Base-by-base conservation (phyloP, 2,329 filamentous ascomycete species). In the Dryadomyces quercivorus region DNA sequence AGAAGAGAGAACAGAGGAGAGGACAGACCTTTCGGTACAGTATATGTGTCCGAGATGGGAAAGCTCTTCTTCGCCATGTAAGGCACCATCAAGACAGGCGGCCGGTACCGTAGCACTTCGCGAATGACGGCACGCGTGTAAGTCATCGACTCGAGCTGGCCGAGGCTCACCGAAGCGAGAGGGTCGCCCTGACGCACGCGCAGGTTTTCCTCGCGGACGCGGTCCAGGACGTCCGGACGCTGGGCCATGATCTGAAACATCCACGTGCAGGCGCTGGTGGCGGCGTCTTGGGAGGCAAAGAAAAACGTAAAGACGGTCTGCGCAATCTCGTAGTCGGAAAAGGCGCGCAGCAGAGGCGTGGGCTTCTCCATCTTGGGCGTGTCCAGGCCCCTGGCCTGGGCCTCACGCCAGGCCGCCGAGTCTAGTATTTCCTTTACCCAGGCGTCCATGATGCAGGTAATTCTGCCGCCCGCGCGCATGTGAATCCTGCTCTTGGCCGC, bases 231-330 rank as follows among this genome's bases (percentile, higher is more conserved):
- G 57, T 97, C 92, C n/a, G 92, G 92, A 59, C 90, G 85, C 72
- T 97, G 89, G 50, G 93, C 91, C 74, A 89, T 84, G 64, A 89
- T 80, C 74, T 98, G 93, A 78, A 96, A 95, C 60, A 97, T 73
- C 90, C 93, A 97, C 53, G 91, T 96, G 64, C 81, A 83, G 58
- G 93, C 92, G 64, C 88, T 94, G 72, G 86, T 93, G 59, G 93
- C 95, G 61, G 93, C 93, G 69, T 98, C 93, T 72, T 97, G 93
- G 3, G 91, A 96, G 58, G 93, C 92, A 71, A 97, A 97, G 58
- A 97, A 78, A 76, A 97, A 95, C 50, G 92, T 95, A 73, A 96
- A 95, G 64, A 97, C 69, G 21, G 92, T 96, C 75, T 93, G 88
- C 55, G 88, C 80, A 64, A 97, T 95, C 71, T 97, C 91, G 64